Conservation (phyloP, 139 green algal species). For the Gonium pectorale region DNA sequence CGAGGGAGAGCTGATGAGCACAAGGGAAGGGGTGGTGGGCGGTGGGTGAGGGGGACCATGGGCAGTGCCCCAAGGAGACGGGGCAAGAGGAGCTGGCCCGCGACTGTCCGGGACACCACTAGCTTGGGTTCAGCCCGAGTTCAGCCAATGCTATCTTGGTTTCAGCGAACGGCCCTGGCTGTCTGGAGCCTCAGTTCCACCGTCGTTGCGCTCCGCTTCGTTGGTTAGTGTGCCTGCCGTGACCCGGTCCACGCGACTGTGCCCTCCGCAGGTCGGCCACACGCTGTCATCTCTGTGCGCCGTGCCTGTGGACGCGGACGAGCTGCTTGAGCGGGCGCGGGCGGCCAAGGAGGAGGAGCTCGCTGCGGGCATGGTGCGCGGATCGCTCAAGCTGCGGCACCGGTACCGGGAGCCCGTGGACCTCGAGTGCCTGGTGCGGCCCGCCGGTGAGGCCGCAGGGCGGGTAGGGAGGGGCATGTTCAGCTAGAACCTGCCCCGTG, state of each 20-base stretch:
- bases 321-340: slow-evolving; percentile 8
- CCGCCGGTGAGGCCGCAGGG: slow-evolving; percentile 9
- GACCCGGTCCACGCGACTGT: neutral
- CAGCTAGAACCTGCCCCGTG: neutral
- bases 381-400: neutral
- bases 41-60: too few species aligned
- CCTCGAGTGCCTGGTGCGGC: neutral
- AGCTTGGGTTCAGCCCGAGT: neutral
- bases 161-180: neutral
- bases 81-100: too few species aligned
- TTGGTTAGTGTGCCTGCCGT: too few species aligned
- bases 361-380: neutral
- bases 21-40: neutral
- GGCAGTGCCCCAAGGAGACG: too few species aligned
- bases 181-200: neutral
- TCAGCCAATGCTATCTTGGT: neutral
- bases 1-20: slow-evolving; percentile 6
- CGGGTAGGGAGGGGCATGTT: neutral
- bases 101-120: too few species aligned
- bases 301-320: neutral
- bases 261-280: slow-evolving; percentile 4
- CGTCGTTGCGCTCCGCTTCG: too few species aligned
- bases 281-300: neutral
- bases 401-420: slow-evolving; percentile 14
- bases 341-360: neutral